Evolutionary conservation across 2,329 filamentous ascomycete species (phyloP), one percentile per base, ranked within the genome.

Genomic region (Chaetomiaceae sp.): DNA sequence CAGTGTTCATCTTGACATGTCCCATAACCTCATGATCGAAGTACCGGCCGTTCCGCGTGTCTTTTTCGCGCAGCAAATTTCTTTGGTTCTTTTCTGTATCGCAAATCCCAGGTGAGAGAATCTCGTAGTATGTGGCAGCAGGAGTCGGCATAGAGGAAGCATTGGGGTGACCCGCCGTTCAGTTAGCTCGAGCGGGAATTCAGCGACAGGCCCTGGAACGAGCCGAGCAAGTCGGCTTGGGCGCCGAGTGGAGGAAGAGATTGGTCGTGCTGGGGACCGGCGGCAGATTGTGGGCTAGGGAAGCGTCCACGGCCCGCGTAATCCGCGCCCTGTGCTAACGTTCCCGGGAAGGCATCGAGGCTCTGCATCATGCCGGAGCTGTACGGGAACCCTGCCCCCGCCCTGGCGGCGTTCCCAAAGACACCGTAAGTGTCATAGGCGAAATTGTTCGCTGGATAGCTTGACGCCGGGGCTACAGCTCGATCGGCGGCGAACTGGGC

Each of bases 141-240:
- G 15, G 33, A 9, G 8, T 17, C 14, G n/a, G 4, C n/a, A 38
- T 19, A 14, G 20, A 26, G 12, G 35, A 24, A 7, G 24, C 9
- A 36, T 36, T n/a, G 29, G 33, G 26, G 59, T 57, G 50, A 56
- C 26, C 54, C 18, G 56, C 35, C 51, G 41, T 22, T 22, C 18
- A 30, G n/a, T 26, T 8, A 17, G 7, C 14, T 20, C 67, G 60
- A 79, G 50, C 75, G 75, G 54, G 78, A 77, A 59, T 85, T 85
- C 52, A 89, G 74, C 2, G 85, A 89, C 15, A 89, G 68, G 9
- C 84, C 78, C 62, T 88, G 84, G 62, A 88, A 87, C 6, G 74
- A 66, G 43, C 70, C 68, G 20, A 74, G 67, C 82, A 83, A 86
- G 40, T 85, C 81, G 38, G 72, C 69, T 58, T 73, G 72, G 24